Percentiles rank a stretch among this genome's conserved stretches.
These are phyloP conservation scores for Biscogniauxia sp. DNA, from an alignment of 2,329 filamentous ascomycete genomes.

Conservation along the genomic window DNA sequence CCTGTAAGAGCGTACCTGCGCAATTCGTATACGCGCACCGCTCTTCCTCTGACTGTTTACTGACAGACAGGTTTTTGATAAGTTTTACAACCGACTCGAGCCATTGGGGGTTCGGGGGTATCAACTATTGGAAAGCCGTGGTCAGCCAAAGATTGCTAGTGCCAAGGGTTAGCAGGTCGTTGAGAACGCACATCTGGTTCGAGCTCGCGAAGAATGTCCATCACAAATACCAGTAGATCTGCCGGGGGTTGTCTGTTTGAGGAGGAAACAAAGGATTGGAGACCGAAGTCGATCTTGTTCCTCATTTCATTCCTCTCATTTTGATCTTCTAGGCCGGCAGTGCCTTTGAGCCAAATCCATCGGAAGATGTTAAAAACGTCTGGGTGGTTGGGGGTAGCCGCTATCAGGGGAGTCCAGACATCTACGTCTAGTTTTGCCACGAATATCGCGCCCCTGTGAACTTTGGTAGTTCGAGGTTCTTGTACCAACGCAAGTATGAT, in stretches of 20 bases:
- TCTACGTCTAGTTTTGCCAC: slow-evolving; percentile 43
- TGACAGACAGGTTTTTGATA: slow-evolving; percentile 53
- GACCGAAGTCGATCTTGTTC: slow-evolving; percentile 44
- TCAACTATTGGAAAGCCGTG: slow-evolving; percentile 34
- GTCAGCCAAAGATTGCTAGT: slow-evolving; percentile 12
- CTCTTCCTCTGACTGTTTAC: slow-evolving; percentile 52
- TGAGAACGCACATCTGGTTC: slow-evolving; percentile 43
- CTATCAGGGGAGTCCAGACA: slow-evolving; percentile 54
- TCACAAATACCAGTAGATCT: slow-evolving; percentile 58
- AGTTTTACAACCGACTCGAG: slow-evolving; percentile 45
- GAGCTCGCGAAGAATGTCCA: slow-evolving; percentile 48
- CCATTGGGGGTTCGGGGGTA: slow-evolving; percentile 54
- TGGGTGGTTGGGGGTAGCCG: slow-evolving; percentile 53
- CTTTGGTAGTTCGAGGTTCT: slow-evolving; percentile 47
- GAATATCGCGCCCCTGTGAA: slow-evolving; percentile 16
- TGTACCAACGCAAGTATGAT: slow-evolving; percentile 56
- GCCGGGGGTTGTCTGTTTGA: slow-evolving; percentile 61
- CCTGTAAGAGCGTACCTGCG: slow-evolving; percentile 54
- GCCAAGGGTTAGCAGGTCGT: background rate
- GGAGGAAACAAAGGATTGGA: slow-evolving; percentile 48
- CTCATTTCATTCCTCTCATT: slow-evolving; percentile 23
- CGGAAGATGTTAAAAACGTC: slow-evolving; percentile 54
- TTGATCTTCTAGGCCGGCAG: slow-evolving; percentile 33
- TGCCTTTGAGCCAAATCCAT: slow-evolving; percentile 55
- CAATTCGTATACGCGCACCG: slow-evolving; percentile 60